Base-by-base conservation (phyloP, 2,329 filamentous ascomycete genomes). In the Oidium heveae region DNA sequence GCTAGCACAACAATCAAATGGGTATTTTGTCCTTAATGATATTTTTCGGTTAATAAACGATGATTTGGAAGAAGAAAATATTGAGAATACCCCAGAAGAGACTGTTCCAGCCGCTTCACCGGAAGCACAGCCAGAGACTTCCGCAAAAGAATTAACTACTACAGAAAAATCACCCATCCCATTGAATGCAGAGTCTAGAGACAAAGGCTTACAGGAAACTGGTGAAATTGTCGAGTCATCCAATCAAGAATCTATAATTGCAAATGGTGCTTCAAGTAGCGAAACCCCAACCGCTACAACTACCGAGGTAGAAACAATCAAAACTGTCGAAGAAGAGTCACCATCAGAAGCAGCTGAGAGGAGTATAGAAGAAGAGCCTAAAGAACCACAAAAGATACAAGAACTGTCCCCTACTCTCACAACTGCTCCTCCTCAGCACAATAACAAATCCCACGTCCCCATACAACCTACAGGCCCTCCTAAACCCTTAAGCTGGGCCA, bases 1-100 rank as follows among this genome's bases (percentile, higher is more conserved):
- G 58, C 84, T 98, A 58, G 91, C 91, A 52, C 81, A 89, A 68
- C 91, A 98, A 71, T 86, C 86, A 52, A 94, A 89, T 56, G 91
- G 91, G 59, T 98, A 96, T 74, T 98, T 94, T 63, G 89, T 98
- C 36, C 77, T 98, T 63, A 98, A 98, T 69, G 91, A 98, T 66
- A 94, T 98, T 67, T 86, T 96, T 72, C 79, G 91, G 62, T 96
- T 93, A 70, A 80, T 98, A 60, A 80, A 82, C 59, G 86, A 91
- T 58, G 84, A 89, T 62, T 75, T 75, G 44, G 87, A 95, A 57
- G 85, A 85, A 57, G 79, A 82, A 58, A 70, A 79, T 61, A 69
- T 72, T 50, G 74, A 78, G 51, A 60, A 60, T 54, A 55, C 61
- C 32, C 58, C 58, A 41, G 62, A 63, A 50, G 64, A 64, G 28